A percentile compares a stretch with the other conserved stretches of the same genome.
phyloP scores from a whole-genome alignment of 2,329 filamentous ascomycete genomes.

The Metarhizium sp. region DNA sequence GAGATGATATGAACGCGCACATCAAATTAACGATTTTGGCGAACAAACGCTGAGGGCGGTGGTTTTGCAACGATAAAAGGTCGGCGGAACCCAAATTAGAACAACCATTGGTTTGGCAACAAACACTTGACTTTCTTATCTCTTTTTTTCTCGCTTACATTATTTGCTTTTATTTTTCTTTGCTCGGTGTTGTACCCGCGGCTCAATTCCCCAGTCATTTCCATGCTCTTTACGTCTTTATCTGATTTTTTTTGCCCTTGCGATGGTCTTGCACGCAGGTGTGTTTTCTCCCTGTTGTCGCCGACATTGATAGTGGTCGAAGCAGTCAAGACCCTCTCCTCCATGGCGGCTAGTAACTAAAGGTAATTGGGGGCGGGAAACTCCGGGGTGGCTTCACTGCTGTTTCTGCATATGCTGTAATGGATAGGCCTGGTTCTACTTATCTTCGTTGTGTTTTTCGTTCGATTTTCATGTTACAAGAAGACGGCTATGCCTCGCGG shows the following conservation, averaged over 20 bases:
- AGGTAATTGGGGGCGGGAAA: background rate
- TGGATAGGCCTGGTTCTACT: constrained; percentile 7
- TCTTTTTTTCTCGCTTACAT: background rate
- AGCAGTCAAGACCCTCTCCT: background rate
- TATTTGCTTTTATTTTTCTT: background rate
- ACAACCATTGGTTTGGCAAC: constrained; percentile 12
- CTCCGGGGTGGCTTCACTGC: background rate
- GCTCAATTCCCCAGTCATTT: background rate
- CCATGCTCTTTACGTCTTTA: background rate
- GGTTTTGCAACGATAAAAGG: constrained; percentile 3
- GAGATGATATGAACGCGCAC: constrained; percentile 7
- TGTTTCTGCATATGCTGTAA: constrained; percentile 5
- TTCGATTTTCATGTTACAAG: constrained; percentile 15
- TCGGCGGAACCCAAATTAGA: constrained; percentile 8
- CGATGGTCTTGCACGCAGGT: background rate
- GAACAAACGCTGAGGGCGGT: background rate
- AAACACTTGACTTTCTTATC: constrained; percentile 4
- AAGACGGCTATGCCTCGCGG: constrained; percentile 31
- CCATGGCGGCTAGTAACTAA: background rate
- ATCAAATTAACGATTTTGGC: constrained; percentile 1
- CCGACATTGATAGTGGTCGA: background rate
- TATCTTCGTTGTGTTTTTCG: constrained; percentile 8
- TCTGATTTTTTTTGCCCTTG: background rate
- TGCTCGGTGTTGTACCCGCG: background rate
- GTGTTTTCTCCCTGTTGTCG: background rate